Conservation (phyloP, 2,329 filamentous ascomycete genomes). For the Cladophialophora chaetospira region DNA sequence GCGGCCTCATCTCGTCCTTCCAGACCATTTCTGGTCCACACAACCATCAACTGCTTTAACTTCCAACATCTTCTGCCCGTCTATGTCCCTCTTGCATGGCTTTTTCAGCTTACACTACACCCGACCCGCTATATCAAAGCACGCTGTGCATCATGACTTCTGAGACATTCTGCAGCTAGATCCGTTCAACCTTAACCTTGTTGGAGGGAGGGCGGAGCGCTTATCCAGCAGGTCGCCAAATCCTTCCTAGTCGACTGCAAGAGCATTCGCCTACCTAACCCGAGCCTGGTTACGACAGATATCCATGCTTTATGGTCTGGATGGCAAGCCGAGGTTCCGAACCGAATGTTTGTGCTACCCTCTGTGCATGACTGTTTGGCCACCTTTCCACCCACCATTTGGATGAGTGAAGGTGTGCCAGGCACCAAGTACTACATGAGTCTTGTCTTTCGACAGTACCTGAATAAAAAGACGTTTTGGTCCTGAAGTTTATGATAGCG, state of each 20-base stretch:
- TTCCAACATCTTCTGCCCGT: constrained; percentile 2
- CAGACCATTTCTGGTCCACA: constrained; percentile 18
- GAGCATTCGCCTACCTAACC: not conserved
- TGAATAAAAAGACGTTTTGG: not conserved
- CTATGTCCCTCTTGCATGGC: not conserved
- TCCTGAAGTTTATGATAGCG: not conserved
- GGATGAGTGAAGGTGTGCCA: not conserved
- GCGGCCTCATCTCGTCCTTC: not conserved
- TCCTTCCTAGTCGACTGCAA: not conserved
- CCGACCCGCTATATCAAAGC: constrained; percentile 16
- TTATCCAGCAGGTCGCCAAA: not conserved
- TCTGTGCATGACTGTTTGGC: not conserved
- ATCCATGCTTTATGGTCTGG: too few relatives aligned
- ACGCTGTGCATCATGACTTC: constrained; percentile 27
- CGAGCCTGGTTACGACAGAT: not conserved
- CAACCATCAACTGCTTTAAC: constrained; percentile 15
- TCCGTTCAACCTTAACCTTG: constrained; percentile 23
- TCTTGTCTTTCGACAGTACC: not conserved
- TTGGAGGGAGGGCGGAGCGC: not conserved
- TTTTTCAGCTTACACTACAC: constrained; percentile 22
- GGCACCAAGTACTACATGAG: not conserved
- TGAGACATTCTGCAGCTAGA: constrained; percentile 29
- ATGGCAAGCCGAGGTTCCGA: constrained; percentile 2
- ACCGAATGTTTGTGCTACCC: constrained; percentile 1
- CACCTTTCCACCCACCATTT: not conserved